These are phyloP conservation scores for Russula sp. DNA, from an alignment of 768 basidiomycete genomes.

Conservation along the genomic window DNA sequence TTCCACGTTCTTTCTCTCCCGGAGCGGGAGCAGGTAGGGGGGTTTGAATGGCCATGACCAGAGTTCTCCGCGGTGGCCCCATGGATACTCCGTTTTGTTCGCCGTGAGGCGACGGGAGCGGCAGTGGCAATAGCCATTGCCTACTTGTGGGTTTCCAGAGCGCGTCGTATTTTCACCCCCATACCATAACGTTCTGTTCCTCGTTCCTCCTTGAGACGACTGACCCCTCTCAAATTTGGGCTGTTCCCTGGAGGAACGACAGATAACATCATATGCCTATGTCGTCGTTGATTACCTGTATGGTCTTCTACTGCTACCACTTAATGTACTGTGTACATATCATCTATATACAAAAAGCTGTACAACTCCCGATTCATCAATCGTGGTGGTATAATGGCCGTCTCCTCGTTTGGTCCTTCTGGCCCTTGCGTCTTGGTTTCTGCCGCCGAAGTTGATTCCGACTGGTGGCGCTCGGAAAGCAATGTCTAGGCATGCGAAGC, in stretches of 20 bases:
- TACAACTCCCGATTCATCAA: neutral
- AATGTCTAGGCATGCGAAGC: too few relatives aligned
- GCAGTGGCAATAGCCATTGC: neutral
- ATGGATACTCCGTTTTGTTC: constrained; percentile 2
- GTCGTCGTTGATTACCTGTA: constrained; percentile 1
- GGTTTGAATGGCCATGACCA: neutral
- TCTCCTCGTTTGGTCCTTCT: neutral
- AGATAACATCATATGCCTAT: neutral
- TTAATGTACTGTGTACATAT: constrained; percentile 3
- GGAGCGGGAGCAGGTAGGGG: neutral
- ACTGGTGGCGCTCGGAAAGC: too few relatives aligned
- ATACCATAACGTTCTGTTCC: neutral
- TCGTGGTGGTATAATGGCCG: neutral
- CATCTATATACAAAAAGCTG: neutral
- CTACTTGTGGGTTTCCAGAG: neutral
- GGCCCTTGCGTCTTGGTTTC: neutral
- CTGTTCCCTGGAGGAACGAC: constrained; percentile 11
- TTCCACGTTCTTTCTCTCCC: neutral
- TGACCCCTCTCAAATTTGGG: neutral
- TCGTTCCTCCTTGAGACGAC: neutral
- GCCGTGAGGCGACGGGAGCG: constrained; percentile 5
- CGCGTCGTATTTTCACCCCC: neutral
- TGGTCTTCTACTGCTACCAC: neutral
- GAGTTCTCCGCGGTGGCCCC: neutral
- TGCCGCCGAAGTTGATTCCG: too few relatives aligned